A percentile compares a stretch with the other conserved stretches of the same genome.
Evolutionary conservation across 495 filamentous ascomycete genomes (phyloP).

Genomic region (Lichina pygmaea): DNA sequence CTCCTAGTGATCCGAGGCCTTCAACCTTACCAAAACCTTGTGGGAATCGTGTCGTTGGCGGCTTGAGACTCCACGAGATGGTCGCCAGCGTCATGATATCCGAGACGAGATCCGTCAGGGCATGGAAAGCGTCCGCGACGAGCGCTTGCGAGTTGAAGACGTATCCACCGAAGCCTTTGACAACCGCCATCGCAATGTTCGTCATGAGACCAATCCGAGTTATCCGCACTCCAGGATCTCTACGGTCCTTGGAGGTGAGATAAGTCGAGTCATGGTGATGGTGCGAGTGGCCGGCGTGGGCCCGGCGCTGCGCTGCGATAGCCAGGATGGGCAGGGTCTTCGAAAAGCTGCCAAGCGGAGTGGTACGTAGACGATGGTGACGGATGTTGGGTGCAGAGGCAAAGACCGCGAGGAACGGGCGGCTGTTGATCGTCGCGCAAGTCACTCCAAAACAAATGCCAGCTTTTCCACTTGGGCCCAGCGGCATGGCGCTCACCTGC

Average conservation of each 20-base stretch:
- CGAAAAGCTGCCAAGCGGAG: neutral
- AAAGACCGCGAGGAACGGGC: no score
- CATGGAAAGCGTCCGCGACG: slow-evolving; percentile 85
- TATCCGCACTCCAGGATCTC: slow-evolving; percentile 83
- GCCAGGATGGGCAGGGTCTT: neutral
- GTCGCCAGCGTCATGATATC: slow-evolving; percentile 84
- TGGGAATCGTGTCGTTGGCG: slow-evolving; percentile 60
- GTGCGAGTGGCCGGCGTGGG: slow-evolving; percentile 25
- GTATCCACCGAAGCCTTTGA: slow-evolving; percentile 78
- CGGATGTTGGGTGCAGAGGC: no score
- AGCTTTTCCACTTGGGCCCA: no score
- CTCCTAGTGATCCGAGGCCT: slow-evolving; percentile 74
- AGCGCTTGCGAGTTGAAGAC: slow-evolving; percentile 82
- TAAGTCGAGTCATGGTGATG: slow-evolving; percentile 75
- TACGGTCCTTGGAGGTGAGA: slow-evolving; percentile 64
- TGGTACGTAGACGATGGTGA: no score
- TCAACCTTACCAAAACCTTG: slow-evolving; percentile 93
- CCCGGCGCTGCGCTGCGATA: slow-evolving; percentile 12
- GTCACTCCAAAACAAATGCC: no score
- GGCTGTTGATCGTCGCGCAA: no score
- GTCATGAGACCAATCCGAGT: slow-evolving; percentile 77
- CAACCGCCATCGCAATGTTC: slow-evolving; percentile 81
- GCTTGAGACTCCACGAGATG: slow-evolving; percentile 68
- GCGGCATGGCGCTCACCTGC: no score
- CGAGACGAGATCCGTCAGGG: slow-evolving; percentile 77